Conservation (phyloP, 2,329 filamentous ascomycete species). For the Pseudophaeomoniella oleicola region DNA sequence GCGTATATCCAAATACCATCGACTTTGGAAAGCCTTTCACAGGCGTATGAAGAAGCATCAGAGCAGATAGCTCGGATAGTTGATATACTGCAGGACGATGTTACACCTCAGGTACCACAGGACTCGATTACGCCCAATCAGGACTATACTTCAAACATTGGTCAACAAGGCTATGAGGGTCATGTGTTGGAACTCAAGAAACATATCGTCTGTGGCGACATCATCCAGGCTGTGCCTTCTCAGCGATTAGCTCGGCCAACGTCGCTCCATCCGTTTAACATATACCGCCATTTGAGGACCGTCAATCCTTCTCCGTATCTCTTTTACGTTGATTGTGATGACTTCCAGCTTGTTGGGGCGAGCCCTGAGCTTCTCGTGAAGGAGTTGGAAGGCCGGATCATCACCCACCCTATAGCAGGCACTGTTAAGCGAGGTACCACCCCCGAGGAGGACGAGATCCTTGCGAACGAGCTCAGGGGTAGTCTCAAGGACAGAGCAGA, state of each 20-base stretch:
- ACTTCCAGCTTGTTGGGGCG: slow-evolving; percentile 90
- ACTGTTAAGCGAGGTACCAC: slow-evolving; percentile 80
- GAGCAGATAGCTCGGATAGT: slow-evolving; percentile 36
- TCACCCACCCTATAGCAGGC: slow-evolving; percentile 93
- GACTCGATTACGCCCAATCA: slow-evolving; percentile 56
- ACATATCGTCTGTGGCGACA: slow-evolving; percentile 83
- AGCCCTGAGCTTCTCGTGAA: slow-evolving; percentile 92
- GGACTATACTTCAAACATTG: slow-evolving; percentile 84
- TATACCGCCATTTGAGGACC: slow-evolving; percentile 91
- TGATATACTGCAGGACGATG: slow-evolving; percentile 57
- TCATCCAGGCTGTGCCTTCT: slow-evolving; percentile 93
- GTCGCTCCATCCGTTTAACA: slow-evolving; percentile 87
- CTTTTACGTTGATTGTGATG: slow-evolving; percentile 83
- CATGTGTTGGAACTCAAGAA: slow-evolving; percentile 77
- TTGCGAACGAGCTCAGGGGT: slow-evolving; percentile 61
- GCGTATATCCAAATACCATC: slow-evolving; percentile 66
- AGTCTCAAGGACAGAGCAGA: slow-evolving; percentile 86
- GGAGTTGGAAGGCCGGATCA: slow-evolving; percentile 69
- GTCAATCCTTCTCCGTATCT: slow-evolving; percentile 96
- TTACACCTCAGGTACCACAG: slow-evolving; percentile 58
- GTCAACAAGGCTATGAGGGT: slow-evolving; percentile 72
- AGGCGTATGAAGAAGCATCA: slow-evolving; percentile 56
- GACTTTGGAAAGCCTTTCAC: slow-evolving; percentile 38
- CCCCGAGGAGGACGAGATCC: slow-evolving; percentile 62
- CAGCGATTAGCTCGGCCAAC: slow-evolving; percentile 86